Base-by-base conservation (phyloP, 441 rosid genomes). In the Bruguiera hainesii region DNA sequence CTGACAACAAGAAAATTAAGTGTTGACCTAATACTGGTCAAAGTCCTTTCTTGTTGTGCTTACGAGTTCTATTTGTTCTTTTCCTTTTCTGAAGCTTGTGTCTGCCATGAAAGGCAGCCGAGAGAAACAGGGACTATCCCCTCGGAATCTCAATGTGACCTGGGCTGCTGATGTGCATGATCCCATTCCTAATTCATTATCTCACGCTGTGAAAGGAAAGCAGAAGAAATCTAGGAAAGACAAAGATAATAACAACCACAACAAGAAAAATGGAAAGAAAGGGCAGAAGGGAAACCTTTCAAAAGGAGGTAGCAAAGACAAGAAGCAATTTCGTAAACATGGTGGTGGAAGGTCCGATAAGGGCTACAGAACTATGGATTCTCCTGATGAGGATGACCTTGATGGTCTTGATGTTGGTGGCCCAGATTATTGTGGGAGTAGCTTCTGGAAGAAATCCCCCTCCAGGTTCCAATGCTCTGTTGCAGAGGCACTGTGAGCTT, bases 131-230 rank as follows among this genome's bases (percentile, higher is more conserved):
- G 96, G 89, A 8, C 72, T 61, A 53, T n/a, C 85, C 20, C 67
- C 81, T 0, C 61, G 66, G 77, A 82, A 82, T 76, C 79, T 86
- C 68, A 75, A 68, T 0, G 95, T 95, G 61, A 75, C 83, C 46
- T 95, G 98, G 99, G 95, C 99, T 4, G 85, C 94, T 56, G 97
- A 92, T 64, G 98, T 95, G 59, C 89, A 90, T 49, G 99, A 95
- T 78, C 99, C 99, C 7, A 75, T 75, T 52, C 96, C 96, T 5
- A 80, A 94, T 20, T 80, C 88, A 25, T 70, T 82, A 30, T 84
- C 90, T 57, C 97, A 91, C 73, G 75, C 91, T 0, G 77, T 75
- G 19, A 84, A 84, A 70, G 77, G 81, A 76, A 78, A 78, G 74
- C 89, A 83, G 66, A 84, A 75, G 78, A 84, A 80, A 79, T 79